Evolutionary conservation across 495 filamentous ascomycete species (phyloP), one percentile per base, ranked within the genome.

Genomic region (Penicillium daleae): DNA sequence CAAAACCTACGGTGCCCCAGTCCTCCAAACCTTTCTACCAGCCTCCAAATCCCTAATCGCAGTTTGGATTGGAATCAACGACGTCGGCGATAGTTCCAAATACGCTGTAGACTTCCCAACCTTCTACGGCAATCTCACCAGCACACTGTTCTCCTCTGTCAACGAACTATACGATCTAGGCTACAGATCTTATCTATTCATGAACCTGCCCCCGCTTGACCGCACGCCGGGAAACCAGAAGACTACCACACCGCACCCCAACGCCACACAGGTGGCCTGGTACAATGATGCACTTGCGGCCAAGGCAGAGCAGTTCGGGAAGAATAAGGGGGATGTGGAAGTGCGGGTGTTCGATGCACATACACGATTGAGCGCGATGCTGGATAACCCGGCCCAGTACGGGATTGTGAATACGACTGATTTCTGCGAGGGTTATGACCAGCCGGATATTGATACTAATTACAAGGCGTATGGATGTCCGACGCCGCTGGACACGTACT

Each of bases 161-260:
- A 64, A 75, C 12, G 32, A 59, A 9, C 66, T 84, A 10, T 79
- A 80, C 66, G 59, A 63, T 8, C 66, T 76, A 4, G 83, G 83
- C 2, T 84, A 79, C 60, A 62, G 67, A 21, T 75, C 78, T 26
- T 85, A 79, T 63, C 70, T 81, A 4, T 78, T 86, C 65, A 62
- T 86, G 51, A 83, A 81, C 61, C 76, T 85, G 4, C 83, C 82
- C 5, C 83, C 83, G 0, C 62, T 84, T 2, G 76, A 85, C 60
- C 73, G 78, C 2, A 76, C 74, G 19, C 81, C 82, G 2, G 65
- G 65, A 12, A 82, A 82, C 50, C 69, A 72, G 19, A 54, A 39
- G 10, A 60, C 57, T 24, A 66, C 55, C 39, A 67, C 59, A 3
- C 76, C 81, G 4, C 68, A 61, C n/a, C 82, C 79, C 15, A 84